Percentiles rank a stretch among this genome's conserved stretches.
Conservation (phyloP, 192 early-diverging fungal species). For the Backusella mclennaniae region DNA sequence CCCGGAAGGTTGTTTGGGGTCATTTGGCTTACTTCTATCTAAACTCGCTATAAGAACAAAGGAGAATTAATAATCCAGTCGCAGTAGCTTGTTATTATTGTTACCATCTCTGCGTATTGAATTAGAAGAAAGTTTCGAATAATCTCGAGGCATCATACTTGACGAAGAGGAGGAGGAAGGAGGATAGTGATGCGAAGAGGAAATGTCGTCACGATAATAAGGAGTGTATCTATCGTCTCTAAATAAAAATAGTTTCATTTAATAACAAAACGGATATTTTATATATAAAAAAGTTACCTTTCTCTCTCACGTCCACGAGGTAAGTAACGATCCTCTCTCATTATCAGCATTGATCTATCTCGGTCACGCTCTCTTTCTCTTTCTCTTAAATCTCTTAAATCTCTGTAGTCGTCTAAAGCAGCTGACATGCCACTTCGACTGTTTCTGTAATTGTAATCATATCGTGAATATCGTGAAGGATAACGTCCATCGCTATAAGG, state of each 20-base stretch:
- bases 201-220: conserved; percentile 37
- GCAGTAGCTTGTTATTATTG: background rate
- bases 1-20: background rate
- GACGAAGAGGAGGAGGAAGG: conserved; percentile 11
- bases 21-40: background rate
- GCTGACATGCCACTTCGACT: conserved; percentile 24
- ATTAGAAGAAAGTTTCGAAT: conserved; percentile 15
- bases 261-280: background rate
- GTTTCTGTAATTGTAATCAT: conserved; percentile 32
- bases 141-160: conserved; percentile 13
- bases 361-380: conserved; percentile 25
- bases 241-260: background rate
- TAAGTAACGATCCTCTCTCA: conserved; percentile 29
- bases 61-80: background rate
- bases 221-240: conserved; percentile 33
- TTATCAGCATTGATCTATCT: conserved; percentile 25
- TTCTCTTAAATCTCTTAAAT: conserved; percentile 33
- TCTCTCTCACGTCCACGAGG: conserved; percentile 30
- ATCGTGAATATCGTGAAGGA: conserved; percentile 34
- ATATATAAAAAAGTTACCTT: conserved; percentile 14
- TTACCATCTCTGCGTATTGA: conserved; percentile 32
- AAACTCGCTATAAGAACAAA: background rate
- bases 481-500: conserved; percentile 36
- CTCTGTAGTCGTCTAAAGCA: conserved; percentile 33
- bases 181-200: conserved; percentile 17